Percentiles rank a stretch among this genome's conserved stretches.
These are phyloP conservation scores for Leucosporidium creatinivorum DNA, from an alignment of 768 basidiomycete species.

Conservation along the genomic window DNA sequence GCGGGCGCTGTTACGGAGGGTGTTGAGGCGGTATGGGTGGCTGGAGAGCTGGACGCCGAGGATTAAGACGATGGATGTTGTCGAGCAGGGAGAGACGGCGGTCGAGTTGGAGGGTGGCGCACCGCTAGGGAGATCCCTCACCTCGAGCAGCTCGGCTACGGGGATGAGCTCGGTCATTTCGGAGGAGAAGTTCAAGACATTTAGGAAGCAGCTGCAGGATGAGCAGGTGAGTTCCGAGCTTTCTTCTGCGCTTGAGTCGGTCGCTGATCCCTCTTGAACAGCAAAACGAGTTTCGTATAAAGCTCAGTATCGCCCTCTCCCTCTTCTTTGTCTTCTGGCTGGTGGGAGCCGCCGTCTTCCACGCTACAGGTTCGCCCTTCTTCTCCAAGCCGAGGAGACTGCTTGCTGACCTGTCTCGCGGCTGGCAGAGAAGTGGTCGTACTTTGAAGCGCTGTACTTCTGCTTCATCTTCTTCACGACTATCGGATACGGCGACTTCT, in stretches of 20 bases:
- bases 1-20: not conserved
- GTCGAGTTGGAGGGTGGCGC: not conserved
- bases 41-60: not conserved
- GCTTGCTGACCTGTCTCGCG: not conserved
- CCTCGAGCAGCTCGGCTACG: not conserved
- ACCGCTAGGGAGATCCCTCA: too few species aligned
- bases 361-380: conserved; percentile 9
- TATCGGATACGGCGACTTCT: conserved; percentile 19
- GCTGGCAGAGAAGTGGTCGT: conserved; percentile 24
- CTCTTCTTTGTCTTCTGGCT: conserved; percentile 74
- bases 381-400: not conserved
- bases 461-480: conserved; percentile 36
- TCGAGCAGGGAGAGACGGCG: not conserved
- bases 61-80: not conserved
- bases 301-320: conserved; percentile 52
- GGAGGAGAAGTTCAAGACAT: conserved; percentile 36
- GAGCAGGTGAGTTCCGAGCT: conserved; percentile 42
- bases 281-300: conserved; percentile 49
- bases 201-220: conserved; percentile 37
- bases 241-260: too few species aligned
- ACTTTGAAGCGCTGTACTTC: conserved; percentile 31
- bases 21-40: not conserved
- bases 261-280: too few species aligned
- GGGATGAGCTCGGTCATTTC: not conserved
- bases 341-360: conserved; percentile 40